Evolutionary conservation across 2,329 filamentous ascomycete genomes (phyloP).

Genomic region (Apiospora malaysiana): DNA sequence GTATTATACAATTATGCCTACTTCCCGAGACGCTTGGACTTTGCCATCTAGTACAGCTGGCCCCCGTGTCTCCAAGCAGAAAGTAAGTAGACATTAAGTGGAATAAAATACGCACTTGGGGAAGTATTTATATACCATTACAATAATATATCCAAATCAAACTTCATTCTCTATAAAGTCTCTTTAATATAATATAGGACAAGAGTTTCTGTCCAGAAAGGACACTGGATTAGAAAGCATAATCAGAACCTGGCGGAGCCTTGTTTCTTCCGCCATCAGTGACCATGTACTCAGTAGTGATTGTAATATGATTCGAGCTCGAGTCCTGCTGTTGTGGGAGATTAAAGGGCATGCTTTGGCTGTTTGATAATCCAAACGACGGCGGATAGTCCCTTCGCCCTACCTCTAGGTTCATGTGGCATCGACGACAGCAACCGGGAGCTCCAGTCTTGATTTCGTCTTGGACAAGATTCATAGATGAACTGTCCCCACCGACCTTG

Average conservation of each 20-base stretch:
- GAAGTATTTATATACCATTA: too few relatives aligned
- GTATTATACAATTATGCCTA: too few relatives aligned
- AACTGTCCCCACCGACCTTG: slow-evolving; percentile 19
- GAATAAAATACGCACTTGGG: too few relatives aligned
- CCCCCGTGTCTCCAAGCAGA: too few relatives aligned
- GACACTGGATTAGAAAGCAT: not conserved
- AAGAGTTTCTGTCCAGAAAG: not conserved
- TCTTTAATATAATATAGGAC: not conserved
- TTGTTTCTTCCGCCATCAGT: not conserved
- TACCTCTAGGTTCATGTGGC: not conserved
- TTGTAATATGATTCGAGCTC: slow-evolving; percentile 23
- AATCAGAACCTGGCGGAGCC: not conserved
- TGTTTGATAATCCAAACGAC: not conserved
- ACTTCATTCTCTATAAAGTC: not conserved
- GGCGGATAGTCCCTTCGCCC: not conserved
- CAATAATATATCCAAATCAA: too few relatives aligned
- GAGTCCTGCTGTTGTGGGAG: not conserved
- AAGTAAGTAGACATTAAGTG: too few relatives aligned
- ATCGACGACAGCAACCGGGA: too few relatives aligned
- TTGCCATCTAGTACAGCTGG: too few relatives aligned
- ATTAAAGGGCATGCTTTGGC: not conserved
- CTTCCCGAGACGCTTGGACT: too few relatives aligned
- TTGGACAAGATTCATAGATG: slow-evolving; percentile 23
- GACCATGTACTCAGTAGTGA: slow-evolving; percentile 32
- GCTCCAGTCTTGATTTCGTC: not conserved